Base-by-base conservation (phyloP, 2,329 filamentous ascomycete genomes). In the Beauveria medogensis region DNA sequence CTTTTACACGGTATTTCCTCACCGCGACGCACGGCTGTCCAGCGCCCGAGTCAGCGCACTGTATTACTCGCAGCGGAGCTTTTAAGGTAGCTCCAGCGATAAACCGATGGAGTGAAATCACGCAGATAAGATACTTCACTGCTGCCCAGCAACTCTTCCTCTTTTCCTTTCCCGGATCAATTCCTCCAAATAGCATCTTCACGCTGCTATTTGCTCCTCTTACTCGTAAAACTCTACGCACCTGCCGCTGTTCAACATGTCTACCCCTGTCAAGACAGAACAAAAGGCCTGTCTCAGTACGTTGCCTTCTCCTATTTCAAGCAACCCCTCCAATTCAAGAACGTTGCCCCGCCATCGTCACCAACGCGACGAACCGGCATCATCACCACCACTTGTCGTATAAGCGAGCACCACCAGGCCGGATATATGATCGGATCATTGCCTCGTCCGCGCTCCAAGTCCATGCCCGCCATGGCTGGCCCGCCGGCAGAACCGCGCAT, bases 281-380 rank as follows among this genome's bases (percentile, higher is more conserved):
- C 82, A 84, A 60, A 84, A 84, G 73, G 82, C 82, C 69, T 84
- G 82, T 75, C 79, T 85, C 72, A 84, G 81, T 84, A 83, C 73
- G 81, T 82, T 73, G 65, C 69, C 41, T 67, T 65, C 66, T 65
- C 70, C 70, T 46, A 14, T 26, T 28, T 52, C 24, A 9, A 26
- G 12, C 63, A 67, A 67, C 69, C 67, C 68, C 67, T 67, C 64
- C 67, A 65, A 65, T 63, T 62, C 67, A 57, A 58, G 65, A 64
- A 37, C 34, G 64, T 67, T 67, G 62, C 66, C 64, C 64, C 63
- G 64, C 64, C 64, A 64, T 47, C 50, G 58, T 61, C 63, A 54
- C 40, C 20, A 26, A 48, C 50, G 50, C 58, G 40, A 59, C 40
- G 40, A 18, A 60, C 30, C 43, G 28, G 41, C 50, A 30, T 63